Conservation (phyloP, 768 basidiomycete species). For the Chalciporus pseudorubinellus region DNA sequence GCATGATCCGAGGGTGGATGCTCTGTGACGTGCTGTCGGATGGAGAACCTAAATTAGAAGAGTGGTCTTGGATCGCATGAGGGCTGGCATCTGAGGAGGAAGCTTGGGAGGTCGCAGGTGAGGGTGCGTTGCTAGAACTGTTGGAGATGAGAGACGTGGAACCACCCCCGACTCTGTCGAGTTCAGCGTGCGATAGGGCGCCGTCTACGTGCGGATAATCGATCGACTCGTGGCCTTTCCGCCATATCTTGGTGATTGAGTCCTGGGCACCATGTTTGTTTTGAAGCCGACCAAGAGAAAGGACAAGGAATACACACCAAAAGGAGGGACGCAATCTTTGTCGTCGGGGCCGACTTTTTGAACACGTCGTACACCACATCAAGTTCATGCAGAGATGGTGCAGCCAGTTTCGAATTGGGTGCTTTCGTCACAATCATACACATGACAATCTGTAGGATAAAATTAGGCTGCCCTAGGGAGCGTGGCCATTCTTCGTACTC, state of each 20-base stretch:
- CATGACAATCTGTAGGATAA: slow-evolving; percentile 49
- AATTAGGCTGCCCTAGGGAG: neutral
- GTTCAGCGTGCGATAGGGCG: slow-evolving; percentile 42
- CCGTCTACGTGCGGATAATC: slow-evolving; percentile 27
- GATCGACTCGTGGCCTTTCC: slow-evolving; percentile 43
- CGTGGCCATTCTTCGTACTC: slow-evolving; percentile 21
- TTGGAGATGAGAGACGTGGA: slow-evolving; percentile 45
- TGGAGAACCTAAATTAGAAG: slow-evolving; percentile 7
- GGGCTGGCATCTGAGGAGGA: neutral
- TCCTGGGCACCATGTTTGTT: slow-evolving; percentile 28
- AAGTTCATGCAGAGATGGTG: slow-evolving; percentile 48
- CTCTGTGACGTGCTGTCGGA: slow-evolving; percentile 7
- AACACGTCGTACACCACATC: slow-evolving; percentile 45
- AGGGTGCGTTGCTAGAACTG: neutral
- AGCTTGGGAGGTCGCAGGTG: slow-evolving; percentile 7
- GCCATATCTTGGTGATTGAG: slow-evolving; percentile 39
- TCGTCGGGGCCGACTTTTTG: slow-evolving; percentile 43
- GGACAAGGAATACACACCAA: slow-evolving; percentile 33
- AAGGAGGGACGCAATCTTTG: slow-evolving; percentile 45
- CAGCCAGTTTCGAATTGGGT: slow-evolving; percentile 47
- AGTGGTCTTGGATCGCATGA: slow-evolving; percentile 14
- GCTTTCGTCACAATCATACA: slow-evolving; percentile 52
- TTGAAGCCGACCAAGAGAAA: neutral
- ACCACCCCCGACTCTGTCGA: slow-evolving; percentile 53
- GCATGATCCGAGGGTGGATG: slow-evolving; percentile 41